phyloP scores from a whole-genome alignment of 83 land plant species.

The Picea abies region DNA sequence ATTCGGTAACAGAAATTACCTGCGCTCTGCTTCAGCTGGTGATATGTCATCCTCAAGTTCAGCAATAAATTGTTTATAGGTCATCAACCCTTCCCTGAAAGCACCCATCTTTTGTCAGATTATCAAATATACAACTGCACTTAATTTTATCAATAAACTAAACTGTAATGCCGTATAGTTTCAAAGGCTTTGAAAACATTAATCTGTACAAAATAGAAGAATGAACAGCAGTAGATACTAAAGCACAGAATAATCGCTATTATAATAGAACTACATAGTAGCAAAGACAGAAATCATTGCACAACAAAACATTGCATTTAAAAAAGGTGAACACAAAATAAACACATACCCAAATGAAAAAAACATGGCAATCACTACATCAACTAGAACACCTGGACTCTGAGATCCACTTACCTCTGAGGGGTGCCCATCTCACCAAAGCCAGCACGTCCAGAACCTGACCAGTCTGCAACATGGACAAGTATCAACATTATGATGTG shows the following conservation, averaged over 20 bases:
- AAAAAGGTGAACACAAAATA: background rate
- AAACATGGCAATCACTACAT: background rate
- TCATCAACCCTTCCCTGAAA: slow-evolving; percentile 96
- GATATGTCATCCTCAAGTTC: slow-evolving; percentile 98
- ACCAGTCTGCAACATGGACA: slow-evolving; percentile 42
- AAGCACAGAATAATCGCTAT: too few species aligned
- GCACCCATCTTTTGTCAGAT: background rate
- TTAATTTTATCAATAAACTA: background rate
- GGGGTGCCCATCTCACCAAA: slow-evolving; percentile 43
- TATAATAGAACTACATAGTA: too few species aligned
- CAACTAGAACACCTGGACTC: background rate
- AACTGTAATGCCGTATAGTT: background rate
- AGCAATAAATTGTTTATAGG: slow-evolving; percentile 96
- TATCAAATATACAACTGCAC: background rate
- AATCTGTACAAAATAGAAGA: background rate
- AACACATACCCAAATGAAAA: background rate
- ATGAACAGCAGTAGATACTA: too few species aligned
- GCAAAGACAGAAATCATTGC: background rate
- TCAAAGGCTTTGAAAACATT: background rate
- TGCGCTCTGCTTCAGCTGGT: slow-evolving; percentile 97
- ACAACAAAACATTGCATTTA: background rate
- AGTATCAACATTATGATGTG: slow-evolving; percentile 14
- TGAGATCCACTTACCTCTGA: slow-evolving; percentile 51
- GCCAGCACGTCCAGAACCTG: slow-evolving; percentile 64
- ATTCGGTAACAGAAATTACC: slow-evolving; percentile 41